These are phyloP conservation scores for Chrysanthemum makinoi DNA, from an alignment of 129 eudicot species.

Conservation along the genomic window DNA sequence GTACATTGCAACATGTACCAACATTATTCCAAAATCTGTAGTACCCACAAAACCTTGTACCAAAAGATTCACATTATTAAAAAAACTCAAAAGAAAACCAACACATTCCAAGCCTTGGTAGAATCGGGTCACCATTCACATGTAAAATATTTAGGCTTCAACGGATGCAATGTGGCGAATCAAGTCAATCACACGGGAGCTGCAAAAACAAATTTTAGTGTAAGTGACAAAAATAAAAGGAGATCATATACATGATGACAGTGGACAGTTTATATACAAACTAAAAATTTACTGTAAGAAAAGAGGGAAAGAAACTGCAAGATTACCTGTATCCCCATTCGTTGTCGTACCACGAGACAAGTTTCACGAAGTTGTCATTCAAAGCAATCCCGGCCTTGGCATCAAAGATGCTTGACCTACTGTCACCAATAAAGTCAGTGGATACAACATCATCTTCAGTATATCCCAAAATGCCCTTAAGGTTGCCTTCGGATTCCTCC, in stretches of 20 bases:
- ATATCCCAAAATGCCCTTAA: conserved; percentile 86
- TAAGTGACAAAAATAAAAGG: not conserved
- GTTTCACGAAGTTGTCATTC: conserved; percentile 70
- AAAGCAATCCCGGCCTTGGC: conserved; percentile 96
- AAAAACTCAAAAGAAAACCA: conserved; percentile 17
- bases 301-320: not conserved
- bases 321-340: conserved; percentile 91
- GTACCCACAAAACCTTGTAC: conserved; percentile 28
- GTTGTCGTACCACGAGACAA: conserved; percentile 88
- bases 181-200: conserved; percentile 82
- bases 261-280: not conserved
- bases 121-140: conserved; percentile 1
- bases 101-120: conserved; percentile 6
- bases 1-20: not conserved
- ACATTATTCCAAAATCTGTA: conserved; percentile 20
- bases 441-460: conserved; percentile 84
- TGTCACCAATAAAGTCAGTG: conserved; percentile 84
- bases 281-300: not conserved
- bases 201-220: conserved; percentile 31
- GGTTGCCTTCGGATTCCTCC: conserved; percentile 85
- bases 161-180: conserved; percentile 74
- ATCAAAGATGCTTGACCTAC: conserved; percentile 90
- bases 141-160: conserved; percentile 25
- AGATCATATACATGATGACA: too few species aligned
- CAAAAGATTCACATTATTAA: conserved; percentile 33